Evolutionary conservation across 2,329 filamentous ascomycete species (phyloP).

Genomic region (Monilinia fructigena): DNA sequence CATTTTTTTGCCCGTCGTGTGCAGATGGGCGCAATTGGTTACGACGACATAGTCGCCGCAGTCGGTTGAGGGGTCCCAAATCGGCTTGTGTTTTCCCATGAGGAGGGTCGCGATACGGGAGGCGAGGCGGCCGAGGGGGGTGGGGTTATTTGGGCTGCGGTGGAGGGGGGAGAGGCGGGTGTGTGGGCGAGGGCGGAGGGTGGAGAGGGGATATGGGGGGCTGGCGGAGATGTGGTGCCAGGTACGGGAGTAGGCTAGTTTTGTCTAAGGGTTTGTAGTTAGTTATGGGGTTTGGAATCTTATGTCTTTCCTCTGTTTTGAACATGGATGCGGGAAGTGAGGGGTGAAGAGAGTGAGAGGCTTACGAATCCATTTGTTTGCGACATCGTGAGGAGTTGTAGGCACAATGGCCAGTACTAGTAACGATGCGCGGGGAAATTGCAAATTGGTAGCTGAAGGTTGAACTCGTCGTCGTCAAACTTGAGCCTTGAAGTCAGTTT

Average conservation of each 20-base stretch:
- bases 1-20: conserved; percentile 88
- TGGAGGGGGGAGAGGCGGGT: conserved; percentile 40
- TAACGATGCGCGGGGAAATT: conserved; percentile 1
- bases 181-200: conserved; percentile 46
- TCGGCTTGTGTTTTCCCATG: conserved; percentile 99
- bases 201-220: conserved; percentile 58
- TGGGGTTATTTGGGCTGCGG: conserved; percentile 51
- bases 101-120: conserved; percentile 81
- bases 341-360: conserved; percentile 24
- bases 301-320: not conserved
- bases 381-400: conserved; percentile 57
- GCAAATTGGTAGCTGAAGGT: not conserved
- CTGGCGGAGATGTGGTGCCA: conserved; percentile 86
- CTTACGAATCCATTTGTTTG: conserved; percentile 74
- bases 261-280: conserved; percentile 61
- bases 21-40: conserved; percentile 80
- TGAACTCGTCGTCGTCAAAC: conserved; percentile 18
- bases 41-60: conserved; percentile 99
- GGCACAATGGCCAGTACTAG: conserved; percentile 31
- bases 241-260: conserved; percentile 90
- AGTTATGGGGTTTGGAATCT: not conserved
- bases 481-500: conserved; percentile 17
- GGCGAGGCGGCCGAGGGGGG: conserved; percentile 87
- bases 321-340: conserved; percentile 22
- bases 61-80: conserved; percentile 94